Evolutionary conservation across 1,284 basidiomycete genomes (phyloP).

Genomic region (Sporisorium exsertum): DNA sequence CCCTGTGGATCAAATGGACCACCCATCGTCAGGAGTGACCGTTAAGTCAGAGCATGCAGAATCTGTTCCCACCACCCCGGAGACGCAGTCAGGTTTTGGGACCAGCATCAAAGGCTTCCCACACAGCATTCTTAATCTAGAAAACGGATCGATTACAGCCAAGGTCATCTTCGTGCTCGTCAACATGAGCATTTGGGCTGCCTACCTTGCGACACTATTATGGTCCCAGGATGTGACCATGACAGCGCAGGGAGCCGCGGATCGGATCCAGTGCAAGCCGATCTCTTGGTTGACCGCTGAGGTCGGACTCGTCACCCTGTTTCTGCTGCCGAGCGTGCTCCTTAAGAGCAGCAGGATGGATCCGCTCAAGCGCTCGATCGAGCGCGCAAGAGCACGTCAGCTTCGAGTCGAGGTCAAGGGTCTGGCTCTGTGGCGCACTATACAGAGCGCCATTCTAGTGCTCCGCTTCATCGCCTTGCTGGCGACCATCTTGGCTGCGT

Average conservation of each 20-base stretch:
- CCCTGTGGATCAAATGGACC: not conserved
- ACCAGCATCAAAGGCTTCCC: not conserved
- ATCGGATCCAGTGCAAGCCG: not conserved
- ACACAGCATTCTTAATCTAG: not conserved
- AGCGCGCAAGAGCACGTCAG: slow-evolving; percentile 17
- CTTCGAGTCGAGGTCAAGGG: slow-evolving; percentile 22
- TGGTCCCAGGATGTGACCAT: not conserved
- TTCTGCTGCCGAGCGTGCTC: slow-evolving; percentile 12
- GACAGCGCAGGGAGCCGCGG: not conserved
- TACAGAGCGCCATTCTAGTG: slow-evolving; percentile 8
- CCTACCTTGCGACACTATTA: slow-evolving; percentile 4
- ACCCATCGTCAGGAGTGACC: not conserved
- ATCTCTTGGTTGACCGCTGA: slow-evolving; percentile 5
- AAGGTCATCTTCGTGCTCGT: slow-evolving; percentile 10
- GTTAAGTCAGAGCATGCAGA: not conserved
- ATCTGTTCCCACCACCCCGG: not conserved
- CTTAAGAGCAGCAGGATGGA: slow-evolving; percentile 4
- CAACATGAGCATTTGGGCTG: slow-evolving; percentile 11
- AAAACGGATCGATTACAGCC: slow-evolving; percentile 5
- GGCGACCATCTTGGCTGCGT: not conserved
- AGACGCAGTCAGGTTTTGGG: not conserved
- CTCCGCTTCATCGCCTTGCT: slow-evolving; percentile 2
- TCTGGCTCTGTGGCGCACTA: slow-evolving; percentile 7
- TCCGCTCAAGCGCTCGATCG: slow-evolving; percentile 23
- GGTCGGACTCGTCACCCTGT: not conserved